Evolutionary conservation across 2,329 filamentous ascomycete genomes (phyloP), one percentile per base, ranked within the genome.

Genomic region (Coniochaeta sp.): DNA sequence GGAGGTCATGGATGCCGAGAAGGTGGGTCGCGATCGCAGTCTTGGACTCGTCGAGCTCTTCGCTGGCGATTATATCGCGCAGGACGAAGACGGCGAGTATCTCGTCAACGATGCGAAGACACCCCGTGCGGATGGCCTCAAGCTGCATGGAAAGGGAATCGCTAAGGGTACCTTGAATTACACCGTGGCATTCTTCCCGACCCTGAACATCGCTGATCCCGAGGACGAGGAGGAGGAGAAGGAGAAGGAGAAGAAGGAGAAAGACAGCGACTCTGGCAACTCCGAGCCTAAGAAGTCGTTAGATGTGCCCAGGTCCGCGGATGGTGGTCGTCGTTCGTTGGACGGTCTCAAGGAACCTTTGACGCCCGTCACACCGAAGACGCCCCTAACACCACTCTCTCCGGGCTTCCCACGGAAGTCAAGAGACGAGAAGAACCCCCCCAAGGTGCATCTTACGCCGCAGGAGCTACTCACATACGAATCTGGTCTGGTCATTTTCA

Each of bases 1-100:
- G 16, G 94, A 99, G 67, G 91, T 97, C 57, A 96, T 99, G 92
- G 94, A 99, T 61, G 84, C 94, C 55, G 94, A 99, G 70, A 91
- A 85, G 60, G 78, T 97, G 63, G 89, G 89, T 61, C 94, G 91
- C 65, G 94, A 99, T 67, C 86, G 94, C 52, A 87, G 87, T 38
- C 78, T 99, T 30, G 94, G 94, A 50, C 77, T 87, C 51, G 72
- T 94, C 16, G 91, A 97, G 58, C 69, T 96, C 24, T 76, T 81
- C 50, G 85, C 87, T 8, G 76, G 84, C 16, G 89, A 97, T 56
- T 97, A 89, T 65, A 80, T 97, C 56, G 71, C 73, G 5, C 84
- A 96, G 65, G 84, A 82, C 48, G 87, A 91, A 30, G 82, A 79
- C 57, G 94, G 91, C 52, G 89, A 95, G 62, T 97, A 89, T 63